These are phyloP conservation scores for Taphrina confusa DNA, from an alignment of 1,139 yeast species.

Conservation along the genomic window DNA sequence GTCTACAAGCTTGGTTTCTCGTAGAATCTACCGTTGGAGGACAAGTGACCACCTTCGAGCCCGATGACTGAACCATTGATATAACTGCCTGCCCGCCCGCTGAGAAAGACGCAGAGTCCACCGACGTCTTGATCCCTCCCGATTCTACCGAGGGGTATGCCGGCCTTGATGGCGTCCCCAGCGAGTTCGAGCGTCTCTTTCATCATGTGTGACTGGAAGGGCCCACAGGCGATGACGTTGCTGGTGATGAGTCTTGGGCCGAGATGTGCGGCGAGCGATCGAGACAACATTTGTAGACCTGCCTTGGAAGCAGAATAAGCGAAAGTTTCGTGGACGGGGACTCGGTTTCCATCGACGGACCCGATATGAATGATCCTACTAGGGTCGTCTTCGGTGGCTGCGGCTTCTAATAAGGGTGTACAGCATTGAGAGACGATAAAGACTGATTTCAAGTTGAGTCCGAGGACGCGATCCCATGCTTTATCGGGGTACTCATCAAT, in stretches of 20 bases:
- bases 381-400: conserved; percentile 63
- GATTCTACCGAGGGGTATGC: conserved; percentile 61
- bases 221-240: conserved; percentile 74
- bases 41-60: conserved; percentile 64
- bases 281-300: conserved; percentile 71
- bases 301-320: conserved; percentile 77
- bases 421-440: conserved; percentile 67
- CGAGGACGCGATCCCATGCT: conserved; percentile 60
- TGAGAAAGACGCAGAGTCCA: conserved; percentile 60
- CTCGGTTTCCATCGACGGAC: conserved; percentile 53
- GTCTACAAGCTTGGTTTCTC: conserved; percentile 10
- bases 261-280: conserved; percentile 66
- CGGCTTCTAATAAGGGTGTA: conserved; percentile 57
- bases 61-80: conserved; percentile 71
- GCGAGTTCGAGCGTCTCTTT: conserved; percentile 58
- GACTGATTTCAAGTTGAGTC: conserved; percentile 70
- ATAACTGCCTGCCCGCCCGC: conserved; percentile 61
- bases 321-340: conserved; percentile 45
- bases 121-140: conserved; percentile 66
- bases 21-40: conserved; percentile 19
- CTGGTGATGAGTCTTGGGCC: conserved; percentile 69
- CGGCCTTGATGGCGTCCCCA: conserved; percentile 55
- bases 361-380: conserved; percentile 68
- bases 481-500: conserved; percentile 62
- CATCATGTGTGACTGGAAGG: conserved; percentile 77